These are phyloP conservation scores for Vanderwaltozyma tropicalis DNA, from an alignment of 805 yeast genomes.

Conservation along the genomic window DNA sequence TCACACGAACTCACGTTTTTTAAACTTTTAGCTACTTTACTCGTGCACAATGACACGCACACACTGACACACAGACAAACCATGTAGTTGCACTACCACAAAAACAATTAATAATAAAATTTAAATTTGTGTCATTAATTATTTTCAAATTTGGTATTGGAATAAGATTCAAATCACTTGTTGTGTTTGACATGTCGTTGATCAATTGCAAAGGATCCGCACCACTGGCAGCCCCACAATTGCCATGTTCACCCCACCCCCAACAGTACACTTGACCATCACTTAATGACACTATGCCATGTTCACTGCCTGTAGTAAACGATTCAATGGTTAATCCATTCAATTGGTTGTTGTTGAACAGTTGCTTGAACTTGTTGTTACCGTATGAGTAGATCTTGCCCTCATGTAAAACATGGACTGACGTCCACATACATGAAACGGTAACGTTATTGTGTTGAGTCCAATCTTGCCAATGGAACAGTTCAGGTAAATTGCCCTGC, in stretches of 20 bases:
- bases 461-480: conserved; percentile 11
- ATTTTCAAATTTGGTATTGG: too few species aligned
- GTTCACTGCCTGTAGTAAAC: conserved; percentile 73
- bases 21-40: too few species aligned
- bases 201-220: not conserved
- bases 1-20: too few species aligned
- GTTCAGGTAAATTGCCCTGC: conserved; percentile 14
- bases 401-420: conserved; percentile 41
- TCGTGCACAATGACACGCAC: too few species aligned
- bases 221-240: conserved; percentile 49
- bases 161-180: conserved; percentile 15
- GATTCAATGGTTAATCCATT: not conserved
- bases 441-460: not conserved
- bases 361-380: conserved; percentile 69
- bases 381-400: conserved; percentile 44
- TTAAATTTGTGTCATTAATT: too few species aligned
- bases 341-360: conserved; percentile 22
- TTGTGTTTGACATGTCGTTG: conserved; percentile 21
- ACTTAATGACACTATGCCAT: conserved; percentile 42
- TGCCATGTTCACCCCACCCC: conserved; percentile 99
- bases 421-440: conserved; percentile 59
- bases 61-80: too few species aligned
- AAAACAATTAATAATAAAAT: too few species aligned
- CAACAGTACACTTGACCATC: conserved; percentile 46
- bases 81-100: too few species aligned